Conservation (phyloP, 345 rosid species). For the Camelina laxa region DNA sequence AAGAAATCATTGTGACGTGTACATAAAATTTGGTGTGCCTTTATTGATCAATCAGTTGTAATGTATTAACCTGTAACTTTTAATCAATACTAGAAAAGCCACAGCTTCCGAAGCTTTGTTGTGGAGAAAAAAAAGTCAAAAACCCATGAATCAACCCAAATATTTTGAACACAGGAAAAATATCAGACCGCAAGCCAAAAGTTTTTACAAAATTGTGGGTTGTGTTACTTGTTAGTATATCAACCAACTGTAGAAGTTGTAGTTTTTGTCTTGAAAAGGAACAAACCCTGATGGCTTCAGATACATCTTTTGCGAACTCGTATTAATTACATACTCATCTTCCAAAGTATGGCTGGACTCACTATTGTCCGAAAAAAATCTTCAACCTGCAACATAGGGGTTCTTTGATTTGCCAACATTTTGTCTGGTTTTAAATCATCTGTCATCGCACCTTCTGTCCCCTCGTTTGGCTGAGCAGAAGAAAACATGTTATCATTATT, state of each 20-base stretch:
- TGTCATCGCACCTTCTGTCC: slow-evolving; percentile 53
- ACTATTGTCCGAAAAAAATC: slow-evolving; percentile 47
- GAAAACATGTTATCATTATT: slow-evolving; percentile 66
- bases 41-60: neutral
- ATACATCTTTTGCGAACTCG: slow-evolving; percentile 36
- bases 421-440: slow-evolving; percentile 51
- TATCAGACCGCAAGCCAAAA: too few relatives aligned
- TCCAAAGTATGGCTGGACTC: slow-evolving; percentile 43
- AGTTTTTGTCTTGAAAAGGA: too few relatives aligned
- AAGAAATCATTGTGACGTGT: slow-evolving; percentile 12
- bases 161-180: too few relatives aligned
- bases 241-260: too few relatives aligned
- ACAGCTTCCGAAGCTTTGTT: too few relatives aligned
- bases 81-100: neutral
- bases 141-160: too few relatives aligned
- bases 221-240: too few relatives aligned
- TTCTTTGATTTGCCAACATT: slow-evolving; percentile 47
- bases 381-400: slow-evolving; percentile 46
- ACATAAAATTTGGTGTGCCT: slow-evolving; percentile 4
- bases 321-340: slow-evolving; percentile 35
- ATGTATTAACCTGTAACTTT: neutral
- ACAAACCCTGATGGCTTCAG: too few relatives aligned
- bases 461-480: slow-evolving; percentile 59
- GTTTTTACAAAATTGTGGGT: too few relatives aligned
- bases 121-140: too few relatives aligned